Conservation (phyloP, 306 rosid species). For the Castanea mollissima region DNA sequence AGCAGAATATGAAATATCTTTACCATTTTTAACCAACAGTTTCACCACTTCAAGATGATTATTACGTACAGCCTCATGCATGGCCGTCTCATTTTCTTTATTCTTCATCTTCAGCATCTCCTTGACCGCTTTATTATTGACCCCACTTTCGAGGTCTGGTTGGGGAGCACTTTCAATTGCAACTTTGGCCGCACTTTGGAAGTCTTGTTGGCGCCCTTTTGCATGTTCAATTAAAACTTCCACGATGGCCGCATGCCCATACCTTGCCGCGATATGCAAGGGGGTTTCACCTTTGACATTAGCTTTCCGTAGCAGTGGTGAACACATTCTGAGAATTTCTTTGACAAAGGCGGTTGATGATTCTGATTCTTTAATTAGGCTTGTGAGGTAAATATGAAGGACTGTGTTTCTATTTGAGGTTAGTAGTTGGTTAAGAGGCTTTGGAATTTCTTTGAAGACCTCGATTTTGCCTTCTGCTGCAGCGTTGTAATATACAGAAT, state of each 20-base stretch:
- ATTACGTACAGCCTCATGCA: slow-evolving; percentile 8
- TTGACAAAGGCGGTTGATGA: too few species aligned
- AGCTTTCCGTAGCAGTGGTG: neutral
- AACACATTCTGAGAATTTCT: too few species aligned
- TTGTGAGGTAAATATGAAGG: neutral
- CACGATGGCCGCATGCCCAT: neutral
- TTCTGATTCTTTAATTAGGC: accelerated
- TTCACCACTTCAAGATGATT: neutral
- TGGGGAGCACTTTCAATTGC: too few species aligned
- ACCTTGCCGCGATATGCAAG: neutral
- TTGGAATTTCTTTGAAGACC: neutral
- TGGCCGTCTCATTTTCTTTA: neutral
- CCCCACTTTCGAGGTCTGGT: neutral
- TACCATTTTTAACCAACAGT: neutral
- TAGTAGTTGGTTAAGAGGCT: neutral
- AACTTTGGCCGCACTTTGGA: too few species aligned
- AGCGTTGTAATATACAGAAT: neutral
- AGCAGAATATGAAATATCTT: neutral
- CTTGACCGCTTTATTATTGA: too few species aligned
- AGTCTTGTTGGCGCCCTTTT: neutral
- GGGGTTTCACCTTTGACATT: neutral
- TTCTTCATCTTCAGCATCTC: neutral
- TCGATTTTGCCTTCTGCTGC: neutral
- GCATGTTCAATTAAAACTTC: neutral
- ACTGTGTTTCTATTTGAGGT: neutral